Evolutionary conservation across 345 rosid species (phyloP).

Genomic region (Lepidium sativum): DNA sequence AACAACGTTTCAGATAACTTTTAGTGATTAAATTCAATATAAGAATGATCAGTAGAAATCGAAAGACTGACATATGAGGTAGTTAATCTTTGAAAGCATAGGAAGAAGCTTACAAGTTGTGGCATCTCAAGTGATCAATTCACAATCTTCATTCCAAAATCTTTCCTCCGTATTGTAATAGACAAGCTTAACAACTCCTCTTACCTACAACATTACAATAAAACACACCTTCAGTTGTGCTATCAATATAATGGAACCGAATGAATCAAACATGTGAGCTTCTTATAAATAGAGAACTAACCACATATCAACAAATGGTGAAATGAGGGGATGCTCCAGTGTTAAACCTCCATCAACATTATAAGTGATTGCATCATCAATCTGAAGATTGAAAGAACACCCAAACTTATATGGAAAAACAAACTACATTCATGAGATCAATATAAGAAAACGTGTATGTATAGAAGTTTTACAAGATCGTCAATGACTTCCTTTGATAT

Average conservation of each 20-base stretch:
- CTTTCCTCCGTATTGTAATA: no score
- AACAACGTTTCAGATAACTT: no score
- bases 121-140: no score
- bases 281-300: constrained; percentile 14
- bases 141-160: no score
- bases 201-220: constrained; percentile 46
- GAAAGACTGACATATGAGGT: no score
- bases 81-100: no score
- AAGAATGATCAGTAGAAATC: no score
- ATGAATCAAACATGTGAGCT: neutral
- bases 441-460: neutral
- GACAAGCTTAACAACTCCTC: no score
- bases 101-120: no score
- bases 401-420: neutral
- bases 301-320: constrained; percentile 82
- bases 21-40: no score
- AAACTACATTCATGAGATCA: neutral
- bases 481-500: constrained; percentile 73
- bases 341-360: constrained; percentile 84
- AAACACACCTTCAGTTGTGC: constrained; percentile 43
- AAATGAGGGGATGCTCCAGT: constrained; percentile 75
- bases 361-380: constrained; percentile 61
- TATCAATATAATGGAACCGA: constrained; percentile 2
- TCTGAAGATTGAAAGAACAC: constrained; percentile 27
- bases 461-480: constrained; percentile 47